Evolutionary conservation across 2,329 filamentous ascomycete genomes (phyloP).

Genomic region (Torrubiella hemipterigena): DNA sequence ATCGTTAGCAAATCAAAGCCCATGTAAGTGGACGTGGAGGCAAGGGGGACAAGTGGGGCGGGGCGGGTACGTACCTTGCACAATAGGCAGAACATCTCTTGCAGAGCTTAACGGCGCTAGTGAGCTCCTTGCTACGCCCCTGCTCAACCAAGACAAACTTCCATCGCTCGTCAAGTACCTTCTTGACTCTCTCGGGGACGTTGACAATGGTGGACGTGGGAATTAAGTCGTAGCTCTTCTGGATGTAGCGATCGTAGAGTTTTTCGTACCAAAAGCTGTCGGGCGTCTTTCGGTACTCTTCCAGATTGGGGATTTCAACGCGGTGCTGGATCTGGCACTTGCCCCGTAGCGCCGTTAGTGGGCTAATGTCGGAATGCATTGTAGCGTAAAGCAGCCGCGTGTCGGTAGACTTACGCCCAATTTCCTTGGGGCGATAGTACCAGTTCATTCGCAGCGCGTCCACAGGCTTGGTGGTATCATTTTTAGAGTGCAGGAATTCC

Average conservation of each 20-base stretch:
- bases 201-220: conserved; percentile 89
- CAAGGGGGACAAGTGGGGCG: conserved; percentile 8
- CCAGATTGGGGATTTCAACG: conserved; percentile 71
- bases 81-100: conserved; percentile 87
- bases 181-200: conserved; percentile 89
- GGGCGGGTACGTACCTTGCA: conserved; percentile 53
- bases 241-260: conserved; percentile 95
- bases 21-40: not conserved
- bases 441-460: conserved; percentile 91
- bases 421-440: conserved; percentile 96
- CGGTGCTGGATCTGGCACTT: conserved; percentile 87
- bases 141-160: conserved; percentile 92
- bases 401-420: conserved; percentile 83
- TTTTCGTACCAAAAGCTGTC: conserved; percentile 97
- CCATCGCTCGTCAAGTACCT: conserved; percentile 91
- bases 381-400: conserved; percentile 86
- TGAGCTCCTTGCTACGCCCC: conserved; percentile 86
- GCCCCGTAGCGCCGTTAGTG: conserved; percentile 80
- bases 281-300: conserved; percentile 71
- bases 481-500: conserved; percentile 84
- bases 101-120: conserved; percentile 89
- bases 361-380: conserved; percentile 97
- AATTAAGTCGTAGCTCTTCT: conserved; percentile 94
- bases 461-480: conserved; percentile 59
- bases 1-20: conserved; percentile 8